A percentile compares a stretch with the other conserved stretches of the same genome.
Evolutionary conservation across 2,329 filamentous ascomycete species (phyloP).

Genomic region (Tympanopsis confertula): DNA sequence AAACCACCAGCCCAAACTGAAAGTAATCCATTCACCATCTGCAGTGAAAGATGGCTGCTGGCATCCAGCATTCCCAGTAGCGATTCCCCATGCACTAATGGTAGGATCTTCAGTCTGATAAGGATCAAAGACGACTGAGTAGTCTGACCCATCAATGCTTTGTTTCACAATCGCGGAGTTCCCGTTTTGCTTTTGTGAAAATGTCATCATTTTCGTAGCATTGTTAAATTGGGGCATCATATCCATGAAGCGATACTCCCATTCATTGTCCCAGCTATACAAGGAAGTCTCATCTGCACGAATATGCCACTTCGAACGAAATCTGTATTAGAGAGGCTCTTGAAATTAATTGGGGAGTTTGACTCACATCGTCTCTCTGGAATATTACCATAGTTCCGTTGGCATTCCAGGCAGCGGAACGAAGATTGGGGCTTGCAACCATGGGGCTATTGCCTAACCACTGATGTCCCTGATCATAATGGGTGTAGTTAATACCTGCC

Average conservation of each 20-base stretch:
- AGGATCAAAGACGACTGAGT: slow-evolving; percentile 12
- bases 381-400: slow-evolving; percentile 13
- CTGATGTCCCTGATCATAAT: too few species aligned
- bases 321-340: too few species aligned
- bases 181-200: slow-evolving; percentile 25
- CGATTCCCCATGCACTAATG: slow-evolving; percentile 6
- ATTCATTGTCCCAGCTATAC: slow-evolving; percentile 24
- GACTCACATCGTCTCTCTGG: too few species aligned
- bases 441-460: too few species aligned
- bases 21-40: slow-evolving; percentile 22
- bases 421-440: too few species aligned
- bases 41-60: slow-evolving; percentile 26
- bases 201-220: slow-evolving; percentile 12
- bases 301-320: slow-evolving; percentile 12
- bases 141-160: slow-evolving; percentile 13
- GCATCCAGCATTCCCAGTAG: slow-evolving; percentile 18
- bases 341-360: too few species aligned
- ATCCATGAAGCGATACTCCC: slow-evolving; percentile 28
- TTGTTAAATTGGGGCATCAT: slow-evolving; percentile 22
- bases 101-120: slow-evolving; percentile 14
- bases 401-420: slow-evolving; percentile 16
- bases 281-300: slow-evolving; percentile 21
- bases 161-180: slow-evolving; percentile 22
- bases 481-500: slow-evolving; percentile 17
- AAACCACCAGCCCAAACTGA: slow-evolving; percentile 27